Percentiles rank a stretch among this genome's conserved stretches.
phyloP scores from a whole-genome alignment of 1,284 basidiomycete genomes.

The Volvariella surrecta region DNA sequence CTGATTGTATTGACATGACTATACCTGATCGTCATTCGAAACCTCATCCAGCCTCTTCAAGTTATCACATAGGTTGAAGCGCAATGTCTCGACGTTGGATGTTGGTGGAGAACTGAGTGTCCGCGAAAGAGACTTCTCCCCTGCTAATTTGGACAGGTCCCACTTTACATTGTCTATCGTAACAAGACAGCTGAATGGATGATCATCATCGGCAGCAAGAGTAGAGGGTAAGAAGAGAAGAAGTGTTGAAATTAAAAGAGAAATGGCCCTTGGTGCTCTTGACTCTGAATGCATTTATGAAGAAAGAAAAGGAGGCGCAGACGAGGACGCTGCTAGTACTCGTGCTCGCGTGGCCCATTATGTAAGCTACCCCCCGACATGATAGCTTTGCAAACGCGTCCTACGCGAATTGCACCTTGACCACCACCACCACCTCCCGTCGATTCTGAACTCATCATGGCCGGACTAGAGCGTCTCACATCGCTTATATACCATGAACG shows the following conservation, averaged over 20 bases:
- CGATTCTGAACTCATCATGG: constrained; percentile 30
- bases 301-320: too few species aligned
- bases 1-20: constrained; percentile 12
- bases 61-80: constrained; percentile 56
- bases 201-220: constrained; percentile 17
- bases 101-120: constrained; percentile 41
- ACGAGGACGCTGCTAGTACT: too few species aligned
- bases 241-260: not conserved
- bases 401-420: constrained; percentile 1
- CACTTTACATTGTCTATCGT: constrained; percentile 38
- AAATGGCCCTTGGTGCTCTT: too few species aligned
- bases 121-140: constrained; percentile 35
- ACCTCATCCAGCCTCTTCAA: constrained; percentile 38
- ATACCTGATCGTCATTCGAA: constrained; percentile 58
- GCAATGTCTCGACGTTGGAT: constrained; percentile 35
- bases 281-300: too few species aligned
- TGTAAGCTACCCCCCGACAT: too few species aligned
- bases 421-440: not conserved
- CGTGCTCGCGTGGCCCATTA: too few species aligned
- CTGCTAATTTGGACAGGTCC: constrained; percentile 48
- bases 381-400: too few species aligned
- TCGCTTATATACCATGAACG: constrained; percentile 66
- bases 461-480: constrained; percentile 44
- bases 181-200: constrained; percentile 47
- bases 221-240: not conserved